These are phyloP conservation scores for Groenewaldozyma salmanticensis DNA, from an alignment of 805 yeast genomes.

Conservation along the genomic window DNA sequence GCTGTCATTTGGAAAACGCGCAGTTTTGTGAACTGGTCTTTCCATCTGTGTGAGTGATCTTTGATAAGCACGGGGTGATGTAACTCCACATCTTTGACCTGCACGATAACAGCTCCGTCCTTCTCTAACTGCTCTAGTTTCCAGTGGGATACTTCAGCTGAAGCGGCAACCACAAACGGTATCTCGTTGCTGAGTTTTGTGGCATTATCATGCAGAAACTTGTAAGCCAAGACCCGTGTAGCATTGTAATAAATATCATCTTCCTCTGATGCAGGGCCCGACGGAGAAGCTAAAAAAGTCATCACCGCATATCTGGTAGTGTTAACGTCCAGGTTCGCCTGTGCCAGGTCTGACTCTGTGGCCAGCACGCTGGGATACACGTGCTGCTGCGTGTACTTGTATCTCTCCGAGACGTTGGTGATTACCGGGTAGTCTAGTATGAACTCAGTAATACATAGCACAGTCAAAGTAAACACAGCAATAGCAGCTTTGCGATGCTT, in stretches of 20 bases:
- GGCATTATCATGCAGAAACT: constrained; percentile 6
- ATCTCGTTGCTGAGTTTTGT: constrained; percentile 1
- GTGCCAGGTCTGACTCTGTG: too few species aligned
- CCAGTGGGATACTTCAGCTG: constrained; percentile 6
- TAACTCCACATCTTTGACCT: constrained; percentile 4
- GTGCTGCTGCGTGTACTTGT: too few species aligned
- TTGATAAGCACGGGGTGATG: background rate
- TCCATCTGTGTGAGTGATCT: constrained; percentile 5
- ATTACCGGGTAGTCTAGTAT: too few species aligned
- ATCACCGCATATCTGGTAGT: too few species aligned
- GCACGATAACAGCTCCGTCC: constrained; percentile 9
- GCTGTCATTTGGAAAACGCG: constrained; percentile 6
- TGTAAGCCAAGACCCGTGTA: constrained; percentile 4
- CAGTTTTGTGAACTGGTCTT: constrained; percentile 9
- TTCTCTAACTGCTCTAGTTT: constrained; percentile 6
- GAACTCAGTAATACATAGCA: too few species aligned
- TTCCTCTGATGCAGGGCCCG: background rate
- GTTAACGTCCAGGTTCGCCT: too few species aligned
- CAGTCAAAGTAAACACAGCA: too few species aligned
- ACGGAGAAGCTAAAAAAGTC: background rate
- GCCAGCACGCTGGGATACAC: too few species aligned
- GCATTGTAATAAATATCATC: background rate
- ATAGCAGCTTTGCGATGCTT: too few species aligned
- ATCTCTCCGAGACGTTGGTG: too few species aligned
- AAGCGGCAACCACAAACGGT: constrained; percentile 10